Percentiles rank a stretch among this genome's conserved stretches.
Evolutionary conservation across 2,329 filamentous ascomycete genomes (phyloP).

Genomic region (Alternaria alternata): DNA sequence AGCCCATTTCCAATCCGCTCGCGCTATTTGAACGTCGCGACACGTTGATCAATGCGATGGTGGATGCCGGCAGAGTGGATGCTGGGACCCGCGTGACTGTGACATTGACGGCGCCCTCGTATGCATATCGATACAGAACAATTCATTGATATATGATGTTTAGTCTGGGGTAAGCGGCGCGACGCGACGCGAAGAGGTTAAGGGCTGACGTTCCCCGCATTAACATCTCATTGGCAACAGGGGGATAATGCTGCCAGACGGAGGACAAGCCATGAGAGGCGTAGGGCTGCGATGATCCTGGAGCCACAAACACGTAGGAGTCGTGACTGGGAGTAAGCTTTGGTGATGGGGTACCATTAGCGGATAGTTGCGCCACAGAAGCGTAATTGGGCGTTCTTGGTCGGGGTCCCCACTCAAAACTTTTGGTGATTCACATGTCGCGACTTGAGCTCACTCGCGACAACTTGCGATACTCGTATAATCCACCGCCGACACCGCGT

Average conservation of each 20-base stretch:
- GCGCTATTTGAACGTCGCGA: not conserved
- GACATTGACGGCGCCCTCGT: not conserved
- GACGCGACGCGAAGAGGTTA: slow-evolving; percentile 1
- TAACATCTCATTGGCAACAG: not conserved
- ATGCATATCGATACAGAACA: not conserved
- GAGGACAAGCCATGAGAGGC: not conserved
- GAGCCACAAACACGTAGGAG: not conserved
- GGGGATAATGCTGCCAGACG: not conserved
- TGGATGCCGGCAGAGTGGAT: not conserved
- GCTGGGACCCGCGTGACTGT: not conserved
- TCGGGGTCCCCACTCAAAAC: slow-evolving; percentile 13
- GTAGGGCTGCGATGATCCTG: not conserved
- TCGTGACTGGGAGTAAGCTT: not conserved
- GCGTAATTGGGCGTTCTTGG: slow-evolving; percentile 1
- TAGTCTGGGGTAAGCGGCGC: slow-evolving; percentile 3
- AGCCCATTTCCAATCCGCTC: not conserved
- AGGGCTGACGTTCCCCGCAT: slow-evolving; percentile 10
- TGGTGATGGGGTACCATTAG: not conserved
- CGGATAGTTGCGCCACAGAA: not conserved
- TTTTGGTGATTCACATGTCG: slow-evolving; percentile 12
- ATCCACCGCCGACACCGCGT: slow-evolving; percentile 30
- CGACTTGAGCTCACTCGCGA: slow-evolving; percentile 15
- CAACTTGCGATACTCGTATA: slow-evolving; percentile 18
- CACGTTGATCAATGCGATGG: not conserved
- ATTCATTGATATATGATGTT: not conserved